A percentile compares a stretch with the other conserved stretches of the same genome.
Evolutionary conservation across 805 yeast genomes (phyloP).

Genomic region (Yamadazyma endophytica): DNA sequence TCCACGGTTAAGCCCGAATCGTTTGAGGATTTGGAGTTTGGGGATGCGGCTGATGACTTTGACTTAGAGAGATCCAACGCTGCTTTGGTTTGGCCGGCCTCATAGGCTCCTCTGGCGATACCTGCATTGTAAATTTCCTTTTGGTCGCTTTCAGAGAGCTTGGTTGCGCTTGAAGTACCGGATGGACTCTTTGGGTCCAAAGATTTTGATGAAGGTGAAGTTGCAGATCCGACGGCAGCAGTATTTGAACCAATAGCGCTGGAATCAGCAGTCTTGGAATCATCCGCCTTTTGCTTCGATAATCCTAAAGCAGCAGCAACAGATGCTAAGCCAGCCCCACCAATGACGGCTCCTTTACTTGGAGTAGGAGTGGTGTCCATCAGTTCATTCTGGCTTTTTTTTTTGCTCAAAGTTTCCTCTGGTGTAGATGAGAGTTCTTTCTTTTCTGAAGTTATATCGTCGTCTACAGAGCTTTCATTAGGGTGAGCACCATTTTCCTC

Average conservation of each 20-base stretch:
- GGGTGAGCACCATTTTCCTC: too few species aligned
- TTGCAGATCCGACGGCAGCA: constrained; percentile 7
- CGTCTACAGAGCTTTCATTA: too few species aligned
- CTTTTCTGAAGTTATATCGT: too few species aligned
- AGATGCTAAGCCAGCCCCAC: constrained; percentile 9
- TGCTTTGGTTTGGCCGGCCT: constrained; percentile 1
- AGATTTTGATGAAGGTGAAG: too few species aligned
- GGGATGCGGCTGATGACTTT: too few species aligned
- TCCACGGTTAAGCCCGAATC: constrained; percentile 20
- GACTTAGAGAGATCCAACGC: not conserved
- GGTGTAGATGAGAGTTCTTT: not conserved
- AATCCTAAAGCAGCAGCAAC: constrained; percentile 10
- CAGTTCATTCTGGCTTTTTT: not conserved
- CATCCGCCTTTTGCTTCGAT: constrained; percentile 4
- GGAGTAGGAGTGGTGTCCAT: constrained; percentile 2
- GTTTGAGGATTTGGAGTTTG: constrained; percentile 1
- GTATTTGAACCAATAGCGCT: constrained; percentile 5
- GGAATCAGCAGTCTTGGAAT: constrained; percentile 1
- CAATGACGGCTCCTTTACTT: constrained; percentile 3
- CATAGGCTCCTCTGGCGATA: constrained; percentile 1
- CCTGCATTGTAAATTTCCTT: not conserved
- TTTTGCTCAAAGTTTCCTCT: not conserved
- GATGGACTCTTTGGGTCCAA: too few species aligned
- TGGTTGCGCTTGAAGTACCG: too few species aligned
- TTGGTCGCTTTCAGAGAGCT: too few species aligned